phyloP scores from a whole-genome alignment of 352 stramenopile genomes.

The Phytopythium aichiense region DNA sequence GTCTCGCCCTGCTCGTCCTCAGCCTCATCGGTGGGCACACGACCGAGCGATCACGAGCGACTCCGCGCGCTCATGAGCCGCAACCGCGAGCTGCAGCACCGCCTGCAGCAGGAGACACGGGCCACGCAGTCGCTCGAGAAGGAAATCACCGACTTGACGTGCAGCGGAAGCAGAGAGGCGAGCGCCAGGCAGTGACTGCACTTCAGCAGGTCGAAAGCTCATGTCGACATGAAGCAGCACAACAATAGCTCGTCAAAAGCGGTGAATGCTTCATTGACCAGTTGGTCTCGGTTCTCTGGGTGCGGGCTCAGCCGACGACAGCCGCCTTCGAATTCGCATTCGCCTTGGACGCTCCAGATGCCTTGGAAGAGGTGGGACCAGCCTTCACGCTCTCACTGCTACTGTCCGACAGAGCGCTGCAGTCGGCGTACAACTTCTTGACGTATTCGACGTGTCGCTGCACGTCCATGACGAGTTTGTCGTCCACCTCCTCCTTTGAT shows the following conservation, averaged over 20 bases:
- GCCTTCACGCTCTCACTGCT: neutral
- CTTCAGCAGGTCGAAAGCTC: neutral
- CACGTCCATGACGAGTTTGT: conserved; percentile 43
- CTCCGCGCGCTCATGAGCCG: conserved; percentile 69
- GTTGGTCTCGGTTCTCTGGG: neutral
- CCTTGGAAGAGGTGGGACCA: neutral
- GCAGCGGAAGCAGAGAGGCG: conserved; percentile 9
- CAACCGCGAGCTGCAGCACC: conserved; percentile 74
- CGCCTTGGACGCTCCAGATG: neutral
- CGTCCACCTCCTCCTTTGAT: conserved; percentile 20
- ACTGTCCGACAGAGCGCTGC: neutral
- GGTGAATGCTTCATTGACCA: neutral
- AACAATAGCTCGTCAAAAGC: neutral
- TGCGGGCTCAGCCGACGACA: neutral
- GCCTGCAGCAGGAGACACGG: conserved; percentile 67
- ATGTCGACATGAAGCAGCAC: neutral
- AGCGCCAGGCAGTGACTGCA: neutral
- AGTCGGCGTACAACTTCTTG: conserved; percentile 38
- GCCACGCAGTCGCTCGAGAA: conserved; percentile 66
- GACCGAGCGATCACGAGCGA: conserved; percentile 53
- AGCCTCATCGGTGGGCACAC: conserved; percentile 15
- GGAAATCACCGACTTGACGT: conserved; percentile 66
- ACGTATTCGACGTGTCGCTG: conserved; percentile 64
- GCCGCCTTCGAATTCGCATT: neutral
- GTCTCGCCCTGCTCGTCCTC: conserved; percentile 33